Evolutionary conservation across 345 rosid species (phyloP).

Genomic region (Eucalyptus leucophloia): DNA sequence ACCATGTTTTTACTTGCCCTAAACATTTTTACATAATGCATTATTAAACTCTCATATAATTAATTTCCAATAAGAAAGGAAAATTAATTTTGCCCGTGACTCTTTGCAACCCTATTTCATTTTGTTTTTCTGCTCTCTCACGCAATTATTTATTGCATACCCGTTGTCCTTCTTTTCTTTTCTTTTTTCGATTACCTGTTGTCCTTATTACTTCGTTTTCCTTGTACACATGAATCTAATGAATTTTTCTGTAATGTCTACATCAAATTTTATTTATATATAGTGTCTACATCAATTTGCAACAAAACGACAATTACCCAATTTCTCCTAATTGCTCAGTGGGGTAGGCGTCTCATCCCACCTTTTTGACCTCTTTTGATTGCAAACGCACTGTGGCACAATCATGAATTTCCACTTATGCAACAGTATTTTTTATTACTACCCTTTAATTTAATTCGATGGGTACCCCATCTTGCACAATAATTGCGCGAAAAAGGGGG

Average conservation of each 20-base stretch:
- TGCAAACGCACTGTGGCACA: accelerated
- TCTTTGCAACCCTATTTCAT: not conserved
- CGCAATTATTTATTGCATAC: not conserved
- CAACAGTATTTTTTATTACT: not conserved
- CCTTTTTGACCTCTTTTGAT: not conserved
- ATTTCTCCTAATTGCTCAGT: not conserved
- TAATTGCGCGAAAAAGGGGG: not conserved
- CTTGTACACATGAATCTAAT: not conserved
- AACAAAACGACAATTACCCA: not conserved
- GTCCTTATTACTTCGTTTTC: not conserved
- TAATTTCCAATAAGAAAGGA: not conserved
- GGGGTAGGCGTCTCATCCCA: not conserved
- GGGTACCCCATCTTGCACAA: not conserved
- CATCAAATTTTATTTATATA: not conserved
- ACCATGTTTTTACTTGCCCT: not conserved
- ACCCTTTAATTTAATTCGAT: not conserved
- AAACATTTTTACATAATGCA: not conserved
- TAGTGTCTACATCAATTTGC: not conserved
- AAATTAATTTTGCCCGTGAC: not conserved
- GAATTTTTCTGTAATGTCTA: not conserved
- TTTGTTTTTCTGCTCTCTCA: not conserved
- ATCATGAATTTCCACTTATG: not conserved
- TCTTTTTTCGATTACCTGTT: not conserved
- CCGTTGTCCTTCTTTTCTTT: not conserved
- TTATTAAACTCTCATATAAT: not conserved